These are phyloP conservation scores for Bacidia rubella DNA, from an alignment of 495 filamentous ascomycete genomes.

Conservation along the genomic window DNA sequence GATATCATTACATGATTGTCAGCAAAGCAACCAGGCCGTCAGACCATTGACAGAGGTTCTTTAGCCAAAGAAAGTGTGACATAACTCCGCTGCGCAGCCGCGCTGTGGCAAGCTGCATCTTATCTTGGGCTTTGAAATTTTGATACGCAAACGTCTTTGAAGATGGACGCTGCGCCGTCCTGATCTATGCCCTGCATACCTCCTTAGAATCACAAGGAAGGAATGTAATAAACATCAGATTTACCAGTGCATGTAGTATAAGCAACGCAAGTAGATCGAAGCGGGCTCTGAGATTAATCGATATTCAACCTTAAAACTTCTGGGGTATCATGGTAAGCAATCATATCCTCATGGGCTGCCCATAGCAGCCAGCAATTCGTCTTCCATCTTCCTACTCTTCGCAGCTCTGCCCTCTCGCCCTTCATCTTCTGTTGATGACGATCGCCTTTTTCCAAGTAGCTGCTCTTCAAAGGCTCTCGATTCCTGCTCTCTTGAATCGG, in stretches of 20 bases:
- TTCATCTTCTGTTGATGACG: constrained; percentile 3
- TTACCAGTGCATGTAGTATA: too few relatives aligned
- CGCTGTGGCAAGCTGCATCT: constrained; percentile 8
- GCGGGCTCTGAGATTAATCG: too few relatives aligned
- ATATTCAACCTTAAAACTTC: not conserved
- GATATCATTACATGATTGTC: too few relatives aligned
- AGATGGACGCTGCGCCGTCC: constrained; percentile 11
- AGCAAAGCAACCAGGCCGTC: constrained; percentile 14
- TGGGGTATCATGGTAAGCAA: not conserved
- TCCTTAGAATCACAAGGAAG: not conserved
- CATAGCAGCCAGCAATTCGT: constrained; percentile 43
- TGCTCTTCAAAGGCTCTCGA: constrained; percentile 77
- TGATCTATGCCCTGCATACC: constrained; percentile 4
- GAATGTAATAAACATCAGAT: not conserved
- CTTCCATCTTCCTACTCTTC: constrained; percentile 61
- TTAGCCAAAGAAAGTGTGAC: constrained; percentile 14
- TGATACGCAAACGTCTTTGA: constrained; percentile 12
- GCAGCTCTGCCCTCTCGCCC: constrained; percentile 51
- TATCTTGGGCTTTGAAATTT: constrained; percentile 10
- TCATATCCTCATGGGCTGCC: constrained; percentile 2
- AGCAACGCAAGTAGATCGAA: too few relatives aligned
- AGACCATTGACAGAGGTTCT: constrained; percentile 4
- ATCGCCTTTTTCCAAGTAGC: constrained; percentile 18
- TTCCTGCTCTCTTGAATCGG: constrained; percentile 47
- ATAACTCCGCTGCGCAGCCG: constrained; percentile 12